phyloP scores from a whole-genome alignment of 495 filamentous ascomycete species.

The Podospora tetraspora region DNA sequence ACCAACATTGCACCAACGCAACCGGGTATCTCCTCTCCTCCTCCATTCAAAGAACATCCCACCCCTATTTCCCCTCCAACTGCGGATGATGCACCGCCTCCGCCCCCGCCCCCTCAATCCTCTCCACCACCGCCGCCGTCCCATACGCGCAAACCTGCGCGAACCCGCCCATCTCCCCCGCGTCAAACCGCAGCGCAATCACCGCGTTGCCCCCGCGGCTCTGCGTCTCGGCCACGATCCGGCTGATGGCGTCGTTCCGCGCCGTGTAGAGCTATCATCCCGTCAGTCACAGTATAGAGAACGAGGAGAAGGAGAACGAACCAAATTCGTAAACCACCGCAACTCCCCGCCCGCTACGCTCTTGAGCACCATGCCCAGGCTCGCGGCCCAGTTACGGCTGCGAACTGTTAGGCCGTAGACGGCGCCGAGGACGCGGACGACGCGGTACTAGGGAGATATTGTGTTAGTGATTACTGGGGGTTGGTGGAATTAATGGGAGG shows the following conservation, averaged over 20 bases:
- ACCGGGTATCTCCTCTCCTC: not conserved
- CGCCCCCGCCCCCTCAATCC: constrained; percentile 24
- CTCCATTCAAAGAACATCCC: not conserved
- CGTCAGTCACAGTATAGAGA: not conserved
- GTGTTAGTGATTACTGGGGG: too few relatives aligned
- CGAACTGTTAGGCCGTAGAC: constrained; percentile 57
- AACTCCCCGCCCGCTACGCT: constrained; percentile 54
- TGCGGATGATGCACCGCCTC: constrained; percentile 17
- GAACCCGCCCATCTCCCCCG: constrained; percentile 43
- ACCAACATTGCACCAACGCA: not conserved
- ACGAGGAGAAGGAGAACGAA: constrained; percentile 9
- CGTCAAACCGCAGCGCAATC: constrained; percentile 53
- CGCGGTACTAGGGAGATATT: too few relatives aligned
- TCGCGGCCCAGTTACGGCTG: constrained; percentile 45
- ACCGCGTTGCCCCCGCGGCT: constrained; percentile 55
- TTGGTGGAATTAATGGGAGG: too few relatives aligned
- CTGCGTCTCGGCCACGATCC: constrained; percentile 53
- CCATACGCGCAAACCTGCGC: constrained; percentile 58
- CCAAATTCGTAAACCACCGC: constrained; percentile 50
- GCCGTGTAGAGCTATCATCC: constrained; percentile 42
- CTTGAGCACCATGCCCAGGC: constrained; percentile 44
- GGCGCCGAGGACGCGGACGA: constrained; percentile 51
- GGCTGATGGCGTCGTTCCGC: constrained; percentile 50
- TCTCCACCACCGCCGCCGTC: constrained; percentile 51
- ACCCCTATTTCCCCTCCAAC: not conserved